Conservation (phyloP, 2,329 filamentous ascomycete species). For the Penicillium rolfsii region DNA sequence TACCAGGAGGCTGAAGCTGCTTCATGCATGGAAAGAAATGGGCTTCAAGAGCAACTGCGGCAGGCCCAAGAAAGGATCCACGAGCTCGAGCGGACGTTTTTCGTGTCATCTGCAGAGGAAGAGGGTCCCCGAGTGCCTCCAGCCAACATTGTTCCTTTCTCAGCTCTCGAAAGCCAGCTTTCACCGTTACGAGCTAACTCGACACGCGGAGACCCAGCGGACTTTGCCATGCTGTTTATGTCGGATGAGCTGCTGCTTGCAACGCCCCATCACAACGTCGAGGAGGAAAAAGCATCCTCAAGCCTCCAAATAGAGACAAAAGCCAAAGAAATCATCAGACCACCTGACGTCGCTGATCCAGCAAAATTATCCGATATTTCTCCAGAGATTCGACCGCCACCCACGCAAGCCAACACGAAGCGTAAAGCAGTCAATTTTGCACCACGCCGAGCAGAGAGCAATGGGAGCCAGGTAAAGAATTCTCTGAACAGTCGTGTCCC, state of each 20-base stretch:
- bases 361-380: slow-evolving; percentile 2
- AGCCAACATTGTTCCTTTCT: slow-evolving; percentile 39
- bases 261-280: slow-evolving; percentile 3
- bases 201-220: slow-evolving; percentile 28
- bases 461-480: not conserved
- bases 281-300: not conserved
- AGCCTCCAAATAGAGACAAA: not conserved
- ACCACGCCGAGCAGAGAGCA: not conserved
- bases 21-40: slow-evolving; percentile 22
- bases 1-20: slow-evolving; percentile 28
- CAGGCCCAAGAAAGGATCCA: slow-evolving; percentile 26
- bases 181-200: slow-evolving; percentile 20
- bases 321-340: not conserved
- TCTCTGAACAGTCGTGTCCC: not conserved
- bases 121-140: not conserved
- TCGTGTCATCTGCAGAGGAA: not conserved
- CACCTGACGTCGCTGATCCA: not conserved
- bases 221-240: slow-evolving; percentile 37
- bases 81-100: slow-evolving; percentile 27
- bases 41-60: slow-evolving; percentile 25
- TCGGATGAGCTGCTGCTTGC: slow-evolving; percentile 19
- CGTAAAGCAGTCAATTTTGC: slow-evolving; percentile 35
- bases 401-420: slow-evolving; percentile 11
- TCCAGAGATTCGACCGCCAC: not conserved
- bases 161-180: slow-evolving; percentile 32